Conservation (phyloP, 805 yeast genomes). For the Yarrowia porcina region DNA sequence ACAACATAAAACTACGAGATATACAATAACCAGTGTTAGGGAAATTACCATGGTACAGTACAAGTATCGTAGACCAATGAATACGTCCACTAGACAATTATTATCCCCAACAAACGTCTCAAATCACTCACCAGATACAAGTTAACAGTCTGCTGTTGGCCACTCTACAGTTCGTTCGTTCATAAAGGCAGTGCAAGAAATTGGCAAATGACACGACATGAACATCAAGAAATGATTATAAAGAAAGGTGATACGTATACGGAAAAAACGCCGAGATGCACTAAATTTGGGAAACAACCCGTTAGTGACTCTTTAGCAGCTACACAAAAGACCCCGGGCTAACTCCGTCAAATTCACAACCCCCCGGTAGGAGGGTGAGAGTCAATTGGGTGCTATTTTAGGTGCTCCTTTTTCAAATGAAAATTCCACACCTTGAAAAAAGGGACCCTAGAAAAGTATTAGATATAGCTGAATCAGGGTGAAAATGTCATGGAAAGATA, state of each 20-base stretch:
- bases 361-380: not conserved
- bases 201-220: not conserved
- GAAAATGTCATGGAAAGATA: not conserved
- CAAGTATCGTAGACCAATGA: no score
- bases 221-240: no score
- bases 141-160: no score
- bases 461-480: not conserved
- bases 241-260: no score
- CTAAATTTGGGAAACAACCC: not conserved
- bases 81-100: no score
- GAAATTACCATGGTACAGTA: no score
- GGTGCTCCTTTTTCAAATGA: not conserved
- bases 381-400: conserved; percentile 1
- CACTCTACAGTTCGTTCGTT: no score
- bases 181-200: not conserved
- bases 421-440: no score
- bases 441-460: not conserved
- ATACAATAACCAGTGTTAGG: no score
- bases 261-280: not conserved
- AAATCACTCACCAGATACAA: no score
- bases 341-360: conserved; percentile 12
- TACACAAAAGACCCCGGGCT: not conserved
- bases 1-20: no score
- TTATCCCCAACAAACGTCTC: no score
- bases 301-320: not conserved